These are phyloP conservation scores for Petasospora fabianii DNA, from an alignment of 1,139 yeast species.

Conservation along the genomic window DNA sequence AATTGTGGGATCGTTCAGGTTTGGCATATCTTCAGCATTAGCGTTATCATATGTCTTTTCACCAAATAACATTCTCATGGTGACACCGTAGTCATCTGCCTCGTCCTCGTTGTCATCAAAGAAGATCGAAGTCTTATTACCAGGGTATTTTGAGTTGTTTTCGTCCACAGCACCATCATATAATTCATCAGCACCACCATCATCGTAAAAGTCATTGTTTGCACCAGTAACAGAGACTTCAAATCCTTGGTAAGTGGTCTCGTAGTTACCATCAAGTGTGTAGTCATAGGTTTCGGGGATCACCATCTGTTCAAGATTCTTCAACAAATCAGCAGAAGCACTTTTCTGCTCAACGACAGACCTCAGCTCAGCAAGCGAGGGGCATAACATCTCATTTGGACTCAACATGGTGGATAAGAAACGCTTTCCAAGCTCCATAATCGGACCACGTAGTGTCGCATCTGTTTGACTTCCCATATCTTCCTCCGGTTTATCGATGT, in stretches of 20 bases:
- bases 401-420: slow-evolving; percentile 5
- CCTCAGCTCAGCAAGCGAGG: slow-evolving; percentile 19
- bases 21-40: slow-evolving; percentile 11
- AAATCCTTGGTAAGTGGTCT: slow-evolving; percentile 15
- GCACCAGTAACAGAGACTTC: slow-evolving; percentile 16
- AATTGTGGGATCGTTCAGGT: slow-evolving; percentile 21
- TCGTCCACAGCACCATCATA: slow-evolving; percentile 8
- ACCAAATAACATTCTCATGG: slow-evolving; percentile 25
- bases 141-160: slow-evolving; percentile 22
- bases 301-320: slow-evolving; percentile 18
- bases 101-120: slow-evolving; percentile 31
- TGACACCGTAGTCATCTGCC: slow-evolving; percentile 27
- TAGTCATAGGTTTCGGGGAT: slow-evolving; percentile 15
- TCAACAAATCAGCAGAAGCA: slow-evolving; percentile 18
- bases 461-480: slow-evolving; percentile 3
- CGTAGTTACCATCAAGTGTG: slow-evolving; percentile 10
- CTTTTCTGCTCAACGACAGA: slow-evolving; percentile 21
- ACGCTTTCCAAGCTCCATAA: slow-evolving; percentile 12
- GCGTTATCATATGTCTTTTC: slow-evolving; percentile 20
- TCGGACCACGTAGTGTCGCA: slow-evolving; percentile 6
- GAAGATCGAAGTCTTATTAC: slow-evolving; percentile 25
- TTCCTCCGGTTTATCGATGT: slow-evolving; percentile 33
- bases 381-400: slow-evolving; percentile 15
- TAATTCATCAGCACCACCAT: background rate
- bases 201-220: slow-evolving; percentile 1